Evolutionary conservation across 306 rosid genomes (phyloP), one percentile per base, ranked within the genome.

Genomic region (Gastrolobium villosum): DNA sequence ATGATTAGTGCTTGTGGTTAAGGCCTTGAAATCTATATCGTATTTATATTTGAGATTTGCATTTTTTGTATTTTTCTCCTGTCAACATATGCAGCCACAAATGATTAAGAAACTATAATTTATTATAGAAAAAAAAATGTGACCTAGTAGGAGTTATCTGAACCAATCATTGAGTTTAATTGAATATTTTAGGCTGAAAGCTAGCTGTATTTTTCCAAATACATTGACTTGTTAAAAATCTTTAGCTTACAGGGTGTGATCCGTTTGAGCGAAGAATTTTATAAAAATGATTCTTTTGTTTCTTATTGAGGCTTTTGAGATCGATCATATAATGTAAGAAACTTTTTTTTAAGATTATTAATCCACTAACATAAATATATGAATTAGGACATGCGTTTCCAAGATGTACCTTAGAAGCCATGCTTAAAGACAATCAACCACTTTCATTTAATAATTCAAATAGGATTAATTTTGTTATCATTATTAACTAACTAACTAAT

Each of bases 11-110:
- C 40, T 80, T 56, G 67, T 32, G 39, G 40, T 69, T 52, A 7
- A 41, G 65, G 57, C 34, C n/a, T 61, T 37, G 54, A 34, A 67
- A 39, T 30, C 40, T 76, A 26, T 70, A 78, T 53, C 57, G 8
- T 77, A 82, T 82, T 77, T 82, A 82, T 82, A 70, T 28, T 44
- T 4, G 54, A 52, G 53, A 48, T 10, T 76, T 55, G 32, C 39
- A 65, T 63, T 9, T n/a, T 70, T 76, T 62, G 78, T 44, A 62
- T 35, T 70, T 69, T 80, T 40, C 65, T 26, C 37, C 30, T 75
- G 77, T 75, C 73, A 32, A 34, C 26, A 10, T 59, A 44, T 65
- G n/a, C 78, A 6, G 61, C 76, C 59, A 39, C 41, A 36, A 14
- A 34, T 15, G 50, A 59, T 55, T 67, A 39, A 39, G 11, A 36